Percentiles rank a stretch among this genome's conserved stretches.
Evolutionary conservation across 345 rosid species (phyloP).

Genomic region (Crucihimalaya himalaica): DNA sequence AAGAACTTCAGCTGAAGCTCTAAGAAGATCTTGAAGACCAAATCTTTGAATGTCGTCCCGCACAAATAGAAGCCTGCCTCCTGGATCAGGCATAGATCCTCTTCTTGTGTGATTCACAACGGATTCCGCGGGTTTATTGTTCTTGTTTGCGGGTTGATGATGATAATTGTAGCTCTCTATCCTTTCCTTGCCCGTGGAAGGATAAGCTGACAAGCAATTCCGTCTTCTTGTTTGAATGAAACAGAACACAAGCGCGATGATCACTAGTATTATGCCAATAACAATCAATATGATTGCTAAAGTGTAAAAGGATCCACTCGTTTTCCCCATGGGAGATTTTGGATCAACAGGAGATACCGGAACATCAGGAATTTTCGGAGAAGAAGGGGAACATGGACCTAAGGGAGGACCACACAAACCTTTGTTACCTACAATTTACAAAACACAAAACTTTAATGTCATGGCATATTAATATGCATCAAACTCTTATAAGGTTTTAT

Average conservation of each 20-base stretch:
- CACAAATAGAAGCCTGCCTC: conserved; percentile 51
- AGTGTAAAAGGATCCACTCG: conserved; percentile 18
- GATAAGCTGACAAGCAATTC: background rate
- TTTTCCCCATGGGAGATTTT: background rate
- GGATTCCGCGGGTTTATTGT: conserved; percentile 18
- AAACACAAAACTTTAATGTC: conserved; percentile 5
- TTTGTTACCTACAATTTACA: conserved; percentile 56
- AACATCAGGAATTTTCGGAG: conserved; percentile 7
- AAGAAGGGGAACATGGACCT: conserved; percentile 36
- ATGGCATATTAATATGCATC: background rate
- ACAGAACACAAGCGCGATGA: conserved; percentile 34
- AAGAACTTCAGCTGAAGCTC: conserved; percentile 72
- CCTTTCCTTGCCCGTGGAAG: conserved; percentile 29
- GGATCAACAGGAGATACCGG: conserved; percentile 23
- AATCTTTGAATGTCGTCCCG: conserved; percentile 54
- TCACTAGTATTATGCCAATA: conserved; percentile 29
- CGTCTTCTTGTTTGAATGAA: conserved; percentile 30
- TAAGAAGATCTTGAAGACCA: conserved; percentile 66
- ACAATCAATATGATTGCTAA: conserved; percentile 40
- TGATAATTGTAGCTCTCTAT: conserved; percentile 38
- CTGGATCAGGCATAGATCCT: conserved; percentile 38
- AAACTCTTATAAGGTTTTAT: background rate
- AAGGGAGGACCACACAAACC: conserved; percentile 62
- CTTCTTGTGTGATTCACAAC: conserved; percentile 18
- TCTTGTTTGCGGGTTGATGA: background rate